Conservation (phyloP, 208 protist genomes). For the Leishmania guyanensis region DNA sequence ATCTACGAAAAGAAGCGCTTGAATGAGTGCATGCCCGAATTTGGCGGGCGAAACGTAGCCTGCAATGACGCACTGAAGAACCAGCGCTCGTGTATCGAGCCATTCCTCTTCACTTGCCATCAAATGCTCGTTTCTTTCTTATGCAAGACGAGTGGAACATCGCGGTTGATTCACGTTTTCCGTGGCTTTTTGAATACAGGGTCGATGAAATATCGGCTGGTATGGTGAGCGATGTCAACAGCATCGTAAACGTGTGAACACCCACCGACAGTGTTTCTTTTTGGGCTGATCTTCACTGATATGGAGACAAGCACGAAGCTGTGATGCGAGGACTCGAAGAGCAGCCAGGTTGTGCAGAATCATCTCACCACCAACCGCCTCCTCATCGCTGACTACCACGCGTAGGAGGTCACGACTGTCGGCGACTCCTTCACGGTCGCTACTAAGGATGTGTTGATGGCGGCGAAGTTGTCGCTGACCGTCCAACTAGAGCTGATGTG, state of each 20-base stretch:
- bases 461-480: constrained; percentile 65
- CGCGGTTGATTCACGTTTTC: constrained; percentile 64
- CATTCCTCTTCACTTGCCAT: constrained; percentile 72
- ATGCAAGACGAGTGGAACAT: constrained; percentile 74
- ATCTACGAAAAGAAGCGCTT: constrained; percentile 43
- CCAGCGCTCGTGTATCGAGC: constrained; percentile 53
- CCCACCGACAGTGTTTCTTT: constrained; percentile 48
- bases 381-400: constrained; percentile 64
- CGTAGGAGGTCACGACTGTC: constrained; percentile 85
- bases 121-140: constrained; percentile 35
- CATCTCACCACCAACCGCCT: constrained; percentile 71
- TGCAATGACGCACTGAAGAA: constrained; percentile 60
- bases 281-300: constrained; percentile 80
- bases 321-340: constrained; percentile 73
- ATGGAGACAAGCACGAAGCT: constrained; percentile 80
- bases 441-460: constrained; percentile 57
- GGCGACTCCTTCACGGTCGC: constrained; percentile 90
- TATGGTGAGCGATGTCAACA: constrained; percentile 50
- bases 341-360: constrained; percentile 63
- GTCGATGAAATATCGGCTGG: constrained; percentile 50
- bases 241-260: constrained; percentile 42
- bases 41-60: constrained; percentile 53
- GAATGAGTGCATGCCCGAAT: constrained; percentile 59
- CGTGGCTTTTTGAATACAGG: constrained; percentile 53
- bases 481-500: constrained; percentile 83